Evolutionary conservation across 495 filamentous ascomycete genomes (phyloP).

Genomic region (Hypomontagnella monticulosa): DNA sequence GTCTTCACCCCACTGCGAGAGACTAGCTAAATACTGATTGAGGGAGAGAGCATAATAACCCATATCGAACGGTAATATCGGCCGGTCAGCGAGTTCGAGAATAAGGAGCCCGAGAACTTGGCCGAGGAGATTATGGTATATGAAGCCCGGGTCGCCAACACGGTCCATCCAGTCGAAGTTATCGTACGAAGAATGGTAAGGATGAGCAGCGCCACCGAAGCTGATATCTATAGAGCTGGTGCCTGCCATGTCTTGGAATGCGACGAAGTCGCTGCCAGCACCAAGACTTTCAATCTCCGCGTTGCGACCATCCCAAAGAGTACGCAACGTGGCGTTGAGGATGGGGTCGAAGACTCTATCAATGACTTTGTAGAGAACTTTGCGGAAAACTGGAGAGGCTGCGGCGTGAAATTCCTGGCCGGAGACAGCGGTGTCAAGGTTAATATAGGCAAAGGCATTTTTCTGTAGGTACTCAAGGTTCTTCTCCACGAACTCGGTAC

Average conservation of each 20-base stretch:
- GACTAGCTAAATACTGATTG: conserved; percentile 67
- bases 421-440: conserved; percentile 85
- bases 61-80: conserved; percentile 85
- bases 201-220: conserved; percentile 76
- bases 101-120: conserved; percentile 85
- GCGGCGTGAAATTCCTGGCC: conserved; percentile 78
- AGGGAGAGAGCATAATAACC: conserved; percentile 67
- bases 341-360: conserved; percentile 76
- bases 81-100: conserved; percentile 82
- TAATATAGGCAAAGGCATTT: conserved; percentile 86
- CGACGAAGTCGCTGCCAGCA: conserved; percentile 85
- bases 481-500: conserved; percentile 95
- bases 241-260: conserved; percentile 94
- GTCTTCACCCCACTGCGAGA: conserved; percentile 69
- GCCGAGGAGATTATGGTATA: conserved; percentile 80
- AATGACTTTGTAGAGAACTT: conserved; percentile 74
- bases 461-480: conserved; percentile 78
- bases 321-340: conserved; percentile 75
- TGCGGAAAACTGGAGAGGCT: conserved; percentile 80
- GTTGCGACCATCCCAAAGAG: conserved; percentile 76
- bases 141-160: conserved; percentile 82
- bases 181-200: conserved; percentile 88
- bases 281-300: conserved; percentile 75
- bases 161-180: conserved; percentile 85
- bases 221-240: conserved; percentile 87